Conservation (phyloP, 148 eudicot species). For the Heliosperma pusillum region DNA sequence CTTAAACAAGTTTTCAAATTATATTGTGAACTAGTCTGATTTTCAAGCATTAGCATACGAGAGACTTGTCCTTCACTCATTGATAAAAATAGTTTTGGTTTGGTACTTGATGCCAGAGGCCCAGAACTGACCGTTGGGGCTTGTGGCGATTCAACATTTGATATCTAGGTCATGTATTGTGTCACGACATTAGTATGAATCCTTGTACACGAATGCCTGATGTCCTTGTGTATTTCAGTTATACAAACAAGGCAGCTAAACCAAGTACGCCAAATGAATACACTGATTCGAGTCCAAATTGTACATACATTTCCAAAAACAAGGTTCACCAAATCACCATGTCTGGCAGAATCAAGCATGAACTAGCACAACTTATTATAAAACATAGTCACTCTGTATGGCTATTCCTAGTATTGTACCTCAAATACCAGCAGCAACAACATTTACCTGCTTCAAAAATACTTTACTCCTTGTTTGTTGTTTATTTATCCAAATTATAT, state of each 20-base stretch:
- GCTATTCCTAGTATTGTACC: conserved; percentile 3
- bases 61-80: no score
- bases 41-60: no score
- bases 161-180: no score
- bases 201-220: neutral
- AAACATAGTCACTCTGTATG: conserved; percentile 13
- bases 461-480: neutral
- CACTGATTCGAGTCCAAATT: conserved; percentile 2
- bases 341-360: conserved; percentile 10
- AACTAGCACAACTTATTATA: conserved; percentile 21
- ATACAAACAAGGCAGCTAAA: neutral
- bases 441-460: conserved; percentile 1
- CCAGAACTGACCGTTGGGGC: no score
- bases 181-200: neutral
- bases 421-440: neutral
- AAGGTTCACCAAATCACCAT: conserved; percentile 1
- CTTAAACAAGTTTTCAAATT: no score
- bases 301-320: conserved; percentile 4
- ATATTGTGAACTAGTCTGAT: no score
- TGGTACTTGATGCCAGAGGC: no score
- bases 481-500: conserved; percentile 7
- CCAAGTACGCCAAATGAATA: neutral
- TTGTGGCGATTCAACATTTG: no score
- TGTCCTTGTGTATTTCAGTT: no score
- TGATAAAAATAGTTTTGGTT: no score